Evolutionary conservation across 106 monocot species (phyloP).

Genomic region (Iris macrosiphon): DNA sequence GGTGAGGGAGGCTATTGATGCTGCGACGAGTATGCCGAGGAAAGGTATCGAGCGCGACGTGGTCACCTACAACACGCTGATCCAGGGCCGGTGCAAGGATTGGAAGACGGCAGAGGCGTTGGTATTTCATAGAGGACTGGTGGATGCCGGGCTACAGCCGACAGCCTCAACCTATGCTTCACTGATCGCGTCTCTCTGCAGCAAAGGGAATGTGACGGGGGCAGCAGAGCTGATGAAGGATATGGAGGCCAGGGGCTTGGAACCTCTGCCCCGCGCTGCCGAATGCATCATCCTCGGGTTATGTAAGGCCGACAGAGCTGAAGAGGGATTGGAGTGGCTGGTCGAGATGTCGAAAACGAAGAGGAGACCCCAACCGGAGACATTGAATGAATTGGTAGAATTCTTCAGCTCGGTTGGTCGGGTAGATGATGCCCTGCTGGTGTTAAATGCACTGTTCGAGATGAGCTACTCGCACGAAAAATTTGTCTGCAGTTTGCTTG

Average conservation of each 20-base stretch:
- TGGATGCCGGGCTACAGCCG: slow-evolving; percentile 27
- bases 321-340: slow-evolving; percentile 44
- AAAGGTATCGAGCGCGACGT: slow-evolving; percentile 34
- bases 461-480: slow-evolving; percentile 27
- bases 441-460: slow-evolving; percentile 37
- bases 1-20: slow-evolving; percentile 25
- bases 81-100: slow-evolving; percentile 42
- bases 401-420: slow-evolving; percentile 16
- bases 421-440: slow-evolving; percentile 33
- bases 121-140: slow-evolving; percentile 18
- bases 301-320: slow-evolving; percentile 26
- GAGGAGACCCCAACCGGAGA: slow-evolving; percentile 24
- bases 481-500: slow-evolving; percentile 26
- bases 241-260: slow-evolving; percentile 36
- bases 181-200: slow-evolving; percentile 33
- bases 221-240: slow-evolving; percentile 31
- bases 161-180: slow-evolving; percentile 37
- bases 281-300: slow-evolving; percentile 41
- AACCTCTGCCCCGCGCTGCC: slow-evolving; percentile 32
- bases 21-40: slow-evolving; percentile 30
- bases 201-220: slow-evolving; percentile 23
- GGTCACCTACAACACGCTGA: slow-evolving; percentile 50
- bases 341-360: slow-evolving; percentile 36
- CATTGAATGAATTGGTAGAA: slow-evolving; percentile 26
- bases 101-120: slow-evolving; percentile 26